phyloP scores from a whole-genome alignment of 106 monocot genomes.

The Platanthera zijinensis region DNA sequence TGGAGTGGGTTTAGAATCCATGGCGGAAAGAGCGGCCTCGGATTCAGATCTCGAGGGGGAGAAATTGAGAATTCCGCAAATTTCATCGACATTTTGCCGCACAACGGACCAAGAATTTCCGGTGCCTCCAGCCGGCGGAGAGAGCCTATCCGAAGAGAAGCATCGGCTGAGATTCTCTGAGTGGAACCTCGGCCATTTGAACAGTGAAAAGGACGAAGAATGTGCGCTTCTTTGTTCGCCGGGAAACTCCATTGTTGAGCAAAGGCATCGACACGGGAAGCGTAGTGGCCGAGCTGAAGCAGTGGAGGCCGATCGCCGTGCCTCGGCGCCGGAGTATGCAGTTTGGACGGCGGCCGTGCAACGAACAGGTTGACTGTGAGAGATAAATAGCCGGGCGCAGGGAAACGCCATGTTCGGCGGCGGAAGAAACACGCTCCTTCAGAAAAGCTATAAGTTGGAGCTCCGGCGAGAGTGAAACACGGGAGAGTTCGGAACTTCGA shows the following conservation, averaged over 20 bases:
- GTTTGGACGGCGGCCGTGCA: not conserved
- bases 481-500: not conserved
- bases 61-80: conserved; percentile 38
- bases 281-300: not conserved
- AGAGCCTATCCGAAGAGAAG: conserved; percentile 26
- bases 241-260: not conserved
- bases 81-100: conserved; percentile 25
- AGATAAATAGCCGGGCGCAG: not conserved
- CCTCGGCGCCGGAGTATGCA: not conserved
- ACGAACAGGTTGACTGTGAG: not conserved
- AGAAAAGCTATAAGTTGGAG: not conserved
- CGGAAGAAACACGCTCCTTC: no score
- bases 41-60: conserved; percentile 22
- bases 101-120: conserved; percentile 3
- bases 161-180: not conserved
- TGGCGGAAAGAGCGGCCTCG: conserved; percentile 33
- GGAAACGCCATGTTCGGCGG: not conserved
- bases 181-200: not conserved
- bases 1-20: conserved; percentile 19
- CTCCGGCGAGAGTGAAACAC: not conserved
- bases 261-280: not conserved
- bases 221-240: not conserved
- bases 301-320: not conserved
- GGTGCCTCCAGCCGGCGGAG: not conserved
- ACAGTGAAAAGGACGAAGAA: not conserved